Evolutionary conservation across 352 stramenopile species (phyloP).

Genomic region (Phytophthora colocasiae): DNA sequence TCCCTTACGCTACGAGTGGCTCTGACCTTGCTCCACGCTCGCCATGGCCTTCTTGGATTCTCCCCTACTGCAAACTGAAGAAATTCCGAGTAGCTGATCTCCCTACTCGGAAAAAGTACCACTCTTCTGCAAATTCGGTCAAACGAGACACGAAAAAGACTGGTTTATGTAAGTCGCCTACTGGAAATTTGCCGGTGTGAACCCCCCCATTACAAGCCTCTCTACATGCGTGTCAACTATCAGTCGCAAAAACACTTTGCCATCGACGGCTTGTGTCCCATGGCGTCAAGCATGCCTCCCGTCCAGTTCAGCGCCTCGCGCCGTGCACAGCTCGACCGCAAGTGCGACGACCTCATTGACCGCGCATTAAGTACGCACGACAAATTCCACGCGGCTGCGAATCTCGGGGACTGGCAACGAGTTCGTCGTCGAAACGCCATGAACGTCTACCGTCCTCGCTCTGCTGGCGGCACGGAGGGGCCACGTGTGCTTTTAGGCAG

Average conservation of each 20-base stretch:
- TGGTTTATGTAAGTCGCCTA: no score
- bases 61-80: no score
- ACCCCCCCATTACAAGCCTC: constrained; percentile 19
- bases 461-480: constrained; percentile 1
- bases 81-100: no score
- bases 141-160: no score
- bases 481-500: constrained; percentile 53
- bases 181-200: no score
- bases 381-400: constrained; percentile 47
- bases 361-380: constrained; percentile 53
- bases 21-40: no score
- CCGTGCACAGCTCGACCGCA: constrained; percentile 49
- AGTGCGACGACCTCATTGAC: constrained; percentile 65
- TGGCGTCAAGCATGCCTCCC: constrained; percentile 33
- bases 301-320: constrained; percentile 47
- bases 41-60: no score
- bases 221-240: constrained; percentile 9
- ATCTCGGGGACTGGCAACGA: constrained; percentile 51
- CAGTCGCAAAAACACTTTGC: constrained; percentile 20
- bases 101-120: no score
- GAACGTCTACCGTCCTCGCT: constrained; percentile 49
- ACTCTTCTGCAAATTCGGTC: no score
- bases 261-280: constrained; percentile 3
- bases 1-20: no score
- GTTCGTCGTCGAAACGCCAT: constrained; percentile 58